Base-by-base conservation (phyloP, 306 rosid species). In the Cucurbita maxima region DNA sequence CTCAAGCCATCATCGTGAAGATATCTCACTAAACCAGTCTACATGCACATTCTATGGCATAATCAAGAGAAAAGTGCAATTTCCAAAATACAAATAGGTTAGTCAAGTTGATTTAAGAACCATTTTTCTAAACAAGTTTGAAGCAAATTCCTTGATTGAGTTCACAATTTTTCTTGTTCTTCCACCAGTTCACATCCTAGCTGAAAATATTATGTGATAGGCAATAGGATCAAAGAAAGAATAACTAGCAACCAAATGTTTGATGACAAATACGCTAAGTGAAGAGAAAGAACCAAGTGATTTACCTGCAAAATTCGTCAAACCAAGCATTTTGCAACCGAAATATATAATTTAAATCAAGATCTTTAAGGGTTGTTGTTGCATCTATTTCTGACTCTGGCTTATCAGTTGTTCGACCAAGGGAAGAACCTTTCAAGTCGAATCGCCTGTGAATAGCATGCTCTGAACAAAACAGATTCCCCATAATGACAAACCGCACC, bases 401-500 rank as follows among this genome's bases (percentile, higher is more conserved):
- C 84, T 90, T 94, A 69, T 86, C 84, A 0, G 98, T 88, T 34
- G 80, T 78, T 54, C 98, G 96, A 68, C 98, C 98, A 52, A 86
- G 91, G 56, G 98, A 87, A 10, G 98, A 94, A 72, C 98, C 98
- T 87, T 94, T 94, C 63, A 94, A 80, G 77, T 94, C 98, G 37
- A 94, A 94, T 70, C 98, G 87, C 75, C 88, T 79, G 37, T 94
- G 98, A 72, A 94, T 90, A 77, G 76, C 52, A 55, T 82, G 77
- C 64, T 88, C 87, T 0, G 98, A 84, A 80, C 97, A 89, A 60
- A 94, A 94, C 51, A 94, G 83, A 72, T 94, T 94, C 75, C 97
- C 94, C 98, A 94, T 94, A 66, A 94, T 90, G 82, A 94, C 95
- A 81, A 94, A 94, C n/a, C 98, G 90, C 60, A 93, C 98, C 98